A percentile compares a stretch with the other conserved stretches of the same genome.
Evolutionary conservation across 108 stramenopile genomes (phyloP).

Genomic region (Schizochytrium sp.): DNA sequence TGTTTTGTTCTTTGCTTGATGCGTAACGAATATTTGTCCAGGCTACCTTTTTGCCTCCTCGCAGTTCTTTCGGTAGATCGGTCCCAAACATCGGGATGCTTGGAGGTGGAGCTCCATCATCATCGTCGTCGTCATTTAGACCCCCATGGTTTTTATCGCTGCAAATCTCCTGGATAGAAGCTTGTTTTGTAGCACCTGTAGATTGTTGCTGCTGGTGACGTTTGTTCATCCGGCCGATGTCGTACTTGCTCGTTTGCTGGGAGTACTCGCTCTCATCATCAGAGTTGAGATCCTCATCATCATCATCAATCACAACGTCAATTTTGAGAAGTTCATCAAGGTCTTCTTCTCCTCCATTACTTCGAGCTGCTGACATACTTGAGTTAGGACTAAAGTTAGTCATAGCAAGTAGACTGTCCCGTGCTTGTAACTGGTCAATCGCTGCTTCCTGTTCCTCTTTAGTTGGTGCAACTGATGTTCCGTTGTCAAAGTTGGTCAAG

Average conservation of each 20-base stretch:
- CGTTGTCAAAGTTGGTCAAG: not conserved
- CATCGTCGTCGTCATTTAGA: not conserved
- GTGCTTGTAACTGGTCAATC: slow-evolving; percentile 19
- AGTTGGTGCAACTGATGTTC: not conserved
- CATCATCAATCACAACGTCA: not conserved
- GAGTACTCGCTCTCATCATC: slow-evolving; percentile 59
- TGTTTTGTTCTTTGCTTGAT: slow-evolving; percentile 49
- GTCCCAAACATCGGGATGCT: not conserved
- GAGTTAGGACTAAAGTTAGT: slow-evolving; percentile 3
- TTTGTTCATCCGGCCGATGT: slow-evolving; percentile 36
- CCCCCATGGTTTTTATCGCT: not conserved
- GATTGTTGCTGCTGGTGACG: not conserved
- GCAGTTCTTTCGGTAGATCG: not conserved
- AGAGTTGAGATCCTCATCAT: slow-evolving; percentile 17
- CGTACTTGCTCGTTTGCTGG: slow-evolving; percentile 33
- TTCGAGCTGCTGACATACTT: not conserved
- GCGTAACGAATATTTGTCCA: slow-evolving; percentile 16
- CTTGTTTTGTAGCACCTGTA: not conserved
- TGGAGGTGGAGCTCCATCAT: not conserved
- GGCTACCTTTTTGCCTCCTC: slow-evolving; percentile 40
- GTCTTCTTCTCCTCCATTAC: slow-evolving; percentile 3
- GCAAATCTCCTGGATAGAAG: too few species aligned
- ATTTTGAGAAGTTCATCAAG: not conserved
- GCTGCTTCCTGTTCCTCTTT: slow-evolving; percentile 46
- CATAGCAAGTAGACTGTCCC: not conserved